Percentiles rank a stretch among this genome's conserved stretches.
These are phyloP conservation scores for Ramalina intermedia DNA, from an alignment of 495 filamentous ascomycete species.

Conservation along the genomic window DNA sequence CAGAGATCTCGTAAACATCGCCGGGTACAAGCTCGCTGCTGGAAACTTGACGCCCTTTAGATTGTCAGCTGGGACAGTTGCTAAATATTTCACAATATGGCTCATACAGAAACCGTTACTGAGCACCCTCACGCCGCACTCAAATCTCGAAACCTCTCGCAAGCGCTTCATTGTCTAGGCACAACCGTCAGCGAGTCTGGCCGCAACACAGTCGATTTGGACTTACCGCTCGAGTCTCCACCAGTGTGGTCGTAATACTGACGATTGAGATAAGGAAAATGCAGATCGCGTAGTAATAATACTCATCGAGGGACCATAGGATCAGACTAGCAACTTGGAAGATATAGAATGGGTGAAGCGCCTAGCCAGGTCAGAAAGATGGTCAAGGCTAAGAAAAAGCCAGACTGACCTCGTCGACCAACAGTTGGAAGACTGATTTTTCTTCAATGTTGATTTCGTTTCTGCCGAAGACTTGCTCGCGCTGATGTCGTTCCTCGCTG, in stretches of 20 bases:
- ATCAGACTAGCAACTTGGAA: conserved; percentile 93
- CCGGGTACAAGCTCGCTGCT: conserved; percentile 87
- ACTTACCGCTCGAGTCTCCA: conserved; percentile 73
- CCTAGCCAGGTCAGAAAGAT: conserved; percentile 30
- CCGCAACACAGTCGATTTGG: neutral
- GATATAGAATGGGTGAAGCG: conserved; percentile 94
- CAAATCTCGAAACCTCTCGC: conserved; percentile 83
- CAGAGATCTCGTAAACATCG: conserved; percentile 94
- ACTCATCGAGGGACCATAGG: conserved; percentile 89
- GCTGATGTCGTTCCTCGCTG: conserved; percentile 70
- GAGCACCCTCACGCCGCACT: conserved; percentile 86
- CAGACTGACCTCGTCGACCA: conserved; percentile 68
- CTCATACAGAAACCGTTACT: conserved; percentile 84
- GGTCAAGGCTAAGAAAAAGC: neutral
- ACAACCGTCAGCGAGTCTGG: conserved; percentile 8
- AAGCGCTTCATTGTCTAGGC: conserved; percentile 73
- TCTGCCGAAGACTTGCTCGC: conserved; percentile 72
- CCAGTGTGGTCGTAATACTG: conserved; percentile 76
- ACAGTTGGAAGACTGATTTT: conserved; percentile 65
- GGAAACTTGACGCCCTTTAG: conserved; percentile 63
- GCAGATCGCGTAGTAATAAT: conserved; percentile 93
- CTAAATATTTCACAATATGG: neutral
- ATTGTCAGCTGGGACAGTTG: neutral
- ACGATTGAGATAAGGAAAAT: conserved; percentile 91
- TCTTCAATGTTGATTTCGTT: conserved; percentile 87